Conservation (phyloP, 2,329 filamentous ascomycete genomes). For the Alternaria viburni region DNA sequence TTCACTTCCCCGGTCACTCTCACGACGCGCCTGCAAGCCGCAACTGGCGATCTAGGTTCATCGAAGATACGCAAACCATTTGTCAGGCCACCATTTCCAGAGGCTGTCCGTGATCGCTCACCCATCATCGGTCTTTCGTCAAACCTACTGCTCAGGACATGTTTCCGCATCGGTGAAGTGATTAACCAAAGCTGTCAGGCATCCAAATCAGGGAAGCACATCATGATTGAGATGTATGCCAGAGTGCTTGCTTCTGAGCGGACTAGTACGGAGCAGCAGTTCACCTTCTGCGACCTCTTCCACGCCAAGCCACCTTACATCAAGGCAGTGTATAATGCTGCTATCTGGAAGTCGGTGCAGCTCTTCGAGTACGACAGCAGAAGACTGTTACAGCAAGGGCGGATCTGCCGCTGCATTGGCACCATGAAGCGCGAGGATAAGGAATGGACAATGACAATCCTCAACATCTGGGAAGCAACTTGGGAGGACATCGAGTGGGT, state of each 20-base stretch:
- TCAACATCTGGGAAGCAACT: constrained; percentile 59
- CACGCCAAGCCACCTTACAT: constrained; percentile 64
- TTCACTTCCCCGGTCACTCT: constrained; percentile 34
- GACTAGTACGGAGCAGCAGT: constrained; percentile 63
- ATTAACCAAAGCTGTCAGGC: constrained; percentile 57
- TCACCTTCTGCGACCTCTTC: constrained; percentile 69
- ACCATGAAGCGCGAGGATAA: constrained; percentile 54
- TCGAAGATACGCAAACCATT: constrained; percentile 50
- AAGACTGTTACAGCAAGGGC: constrained; percentile 51
- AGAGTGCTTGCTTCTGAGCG: constrained; percentile 65
- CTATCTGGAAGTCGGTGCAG: constrained; percentile 53
- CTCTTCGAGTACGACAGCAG: constrained; percentile 57
- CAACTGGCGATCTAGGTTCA: constrained; percentile 1
- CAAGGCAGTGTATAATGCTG: constrained; percentile 51
- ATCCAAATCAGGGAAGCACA: constrained; percentile 55
- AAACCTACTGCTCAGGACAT: constrained; percentile 59
- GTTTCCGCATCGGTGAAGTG: constrained; percentile 69
- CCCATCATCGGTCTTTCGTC: constrained; percentile 61
- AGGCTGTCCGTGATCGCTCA: constrained; percentile 58
- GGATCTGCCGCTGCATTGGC: constrained; percentile 58
- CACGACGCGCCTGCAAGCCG: constrained; percentile 20
- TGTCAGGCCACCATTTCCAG: constrained; percentile 60
- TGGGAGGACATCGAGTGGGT: constrained; percentile 63
- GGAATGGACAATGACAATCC: constrained; percentile 54
- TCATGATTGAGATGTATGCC: constrained; percentile 68